Conservation (phyloP, 2,329 filamentous ascomycete genomes). For the Plenodomus lindquistii region DNA sequence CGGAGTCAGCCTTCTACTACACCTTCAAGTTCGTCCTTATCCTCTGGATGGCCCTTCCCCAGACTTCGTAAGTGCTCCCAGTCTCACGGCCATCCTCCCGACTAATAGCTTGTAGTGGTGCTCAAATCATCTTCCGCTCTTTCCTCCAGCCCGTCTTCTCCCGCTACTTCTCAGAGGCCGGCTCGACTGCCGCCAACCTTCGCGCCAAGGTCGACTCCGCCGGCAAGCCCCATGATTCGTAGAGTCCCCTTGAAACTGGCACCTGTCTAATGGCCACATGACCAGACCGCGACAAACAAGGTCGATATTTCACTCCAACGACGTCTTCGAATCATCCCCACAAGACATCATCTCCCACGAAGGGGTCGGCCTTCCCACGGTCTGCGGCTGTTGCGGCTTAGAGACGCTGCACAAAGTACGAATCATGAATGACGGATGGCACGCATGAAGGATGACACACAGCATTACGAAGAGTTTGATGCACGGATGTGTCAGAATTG, state of each 20-base stretch:
- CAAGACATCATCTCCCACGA: conserved; percentile 13
- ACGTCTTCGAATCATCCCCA: background rate
- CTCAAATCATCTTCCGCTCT: conserved; percentile 94
- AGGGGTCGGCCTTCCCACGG: conserved; percentile 10
- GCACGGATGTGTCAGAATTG: background rate
- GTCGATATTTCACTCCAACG: background rate
- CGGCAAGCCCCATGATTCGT: conserved; percentile 44
- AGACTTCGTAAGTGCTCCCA: conserved; percentile 73
- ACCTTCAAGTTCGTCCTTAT: conserved; percentile 99
- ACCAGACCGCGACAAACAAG: conserved; percentile 17
- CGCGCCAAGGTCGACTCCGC: conserved; percentile 83
- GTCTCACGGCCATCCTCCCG: background rate
- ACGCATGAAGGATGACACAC: background rate
- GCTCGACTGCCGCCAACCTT: conserved; percentile 82
- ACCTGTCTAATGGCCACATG: conserved; percentile 37
- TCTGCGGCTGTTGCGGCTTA: conserved; percentile 37
- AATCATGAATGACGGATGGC: conserved; percentile 21
- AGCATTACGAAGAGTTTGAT: background rate
- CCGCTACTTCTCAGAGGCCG: conserved; percentile 78
- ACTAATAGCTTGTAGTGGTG: conserved; percentile 65
- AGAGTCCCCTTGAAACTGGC: conserved; percentile 18
- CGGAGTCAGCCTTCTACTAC: conserved; percentile 82
- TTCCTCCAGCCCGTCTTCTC: conserved; percentile 89
- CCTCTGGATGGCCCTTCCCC: conserved; percentile 95
- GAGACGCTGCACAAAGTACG: conserved; percentile 27